Evolutionary conservation across 805 yeast genomes (phyloP).

Genomic region (Metschnikowia shivogae): DNA sequence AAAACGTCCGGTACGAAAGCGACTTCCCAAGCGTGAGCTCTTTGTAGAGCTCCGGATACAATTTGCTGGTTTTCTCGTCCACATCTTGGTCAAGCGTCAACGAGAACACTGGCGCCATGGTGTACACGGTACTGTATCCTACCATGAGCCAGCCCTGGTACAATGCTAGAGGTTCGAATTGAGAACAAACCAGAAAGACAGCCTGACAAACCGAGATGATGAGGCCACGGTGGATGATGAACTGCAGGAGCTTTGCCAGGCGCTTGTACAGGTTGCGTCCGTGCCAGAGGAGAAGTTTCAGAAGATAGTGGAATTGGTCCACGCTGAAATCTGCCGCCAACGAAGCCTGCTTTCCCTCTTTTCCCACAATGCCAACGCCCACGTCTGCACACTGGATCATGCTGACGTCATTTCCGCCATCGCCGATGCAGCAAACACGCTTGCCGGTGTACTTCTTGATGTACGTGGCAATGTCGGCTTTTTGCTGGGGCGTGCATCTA

Average conservation of each 20-base stretch:
- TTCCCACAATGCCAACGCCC: constrained; percentile 98
- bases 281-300: constrained; percentile 90
- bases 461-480: constrained; percentile 86
- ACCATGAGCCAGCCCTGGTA: constrained; percentile 98
- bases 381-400: constrained; percentile 99
- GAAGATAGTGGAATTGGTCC: constrained; percentile 83
- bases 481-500: constrained; percentile 97
- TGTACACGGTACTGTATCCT: constrained; percentile 94
- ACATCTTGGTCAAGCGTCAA: constrained; percentile 89
- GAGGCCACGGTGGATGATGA: constrained; percentile 94
- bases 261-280: constrained; percentile 96
- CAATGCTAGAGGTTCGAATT: constrained; percentile 89
- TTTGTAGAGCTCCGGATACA: constrained; percentile 92
- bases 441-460: constrained; percentile 79
- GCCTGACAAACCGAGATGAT: constrained; percentile 94
- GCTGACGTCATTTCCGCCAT: constrained; percentile 98
- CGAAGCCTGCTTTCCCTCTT: constrained; percentile 97
- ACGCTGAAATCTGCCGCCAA: constrained; percentile 95
- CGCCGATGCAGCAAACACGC: constrained; percentile 96
- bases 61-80: constrained; percentile 78
- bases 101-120: constrained; percentile 98
- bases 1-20: constrained; percentile 79
- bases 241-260: constrained; percentile 91
- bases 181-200: constrained; percentile 79
- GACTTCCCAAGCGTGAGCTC: constrained; percentile 88